Base-by-base conservation (phyloP, 306 rosid species). In the Ammopiptanthus mongolicus region DNA sequence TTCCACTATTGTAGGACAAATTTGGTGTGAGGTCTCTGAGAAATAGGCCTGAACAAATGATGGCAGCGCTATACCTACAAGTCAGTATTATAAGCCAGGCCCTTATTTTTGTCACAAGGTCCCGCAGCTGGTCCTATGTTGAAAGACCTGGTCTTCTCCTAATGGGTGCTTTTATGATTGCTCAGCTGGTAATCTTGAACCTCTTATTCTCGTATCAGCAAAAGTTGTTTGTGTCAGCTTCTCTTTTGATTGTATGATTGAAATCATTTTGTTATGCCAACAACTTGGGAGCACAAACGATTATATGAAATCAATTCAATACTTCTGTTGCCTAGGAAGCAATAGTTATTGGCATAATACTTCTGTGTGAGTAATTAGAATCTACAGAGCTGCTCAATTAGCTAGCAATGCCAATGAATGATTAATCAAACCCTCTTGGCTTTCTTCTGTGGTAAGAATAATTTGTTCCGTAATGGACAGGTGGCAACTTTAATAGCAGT, bases 1-100 rank as follows among this genome's bases (percentile, higher is more conserved):
- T 65, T 81, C 29, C 22, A 8, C 1, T 71, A n/a, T 81, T 85
- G 70, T 88, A 96, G 99, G 82, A 86, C 70, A 85, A 50, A 44
- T 90, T 92, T 73, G 36, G 70, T 15, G 92, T 96, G 39, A 79
- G 80, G 83, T 5, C 87, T 19, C 4, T 96, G 47, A 70, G 84
- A 3, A 0, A 19, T 0, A 78, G 8, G 59, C 25, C 47, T 4
- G 17, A n/a, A 0, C 89, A 86, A 85, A 96, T 92, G 96, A 96
- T 92, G 99, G 97, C 99, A 47, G 99, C 99, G 3, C 74, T 96
- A 10, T 96, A 96, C 86, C 91, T 96, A 34, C 99, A 96, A 96
- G 99, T 96, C 78, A 96, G 99, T 85, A 96, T 96, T 78, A 86
- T 96, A 46, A 96, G 99, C 67, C 99, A 96, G 80, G 99, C 99